Percentiles rank a stretch among this genome's conserved stretches.
Evolutionary conservation across 2,329 filamentous ascomycete genomes (phyloP).

Genomic region (Thelonectria olida): DNA sequence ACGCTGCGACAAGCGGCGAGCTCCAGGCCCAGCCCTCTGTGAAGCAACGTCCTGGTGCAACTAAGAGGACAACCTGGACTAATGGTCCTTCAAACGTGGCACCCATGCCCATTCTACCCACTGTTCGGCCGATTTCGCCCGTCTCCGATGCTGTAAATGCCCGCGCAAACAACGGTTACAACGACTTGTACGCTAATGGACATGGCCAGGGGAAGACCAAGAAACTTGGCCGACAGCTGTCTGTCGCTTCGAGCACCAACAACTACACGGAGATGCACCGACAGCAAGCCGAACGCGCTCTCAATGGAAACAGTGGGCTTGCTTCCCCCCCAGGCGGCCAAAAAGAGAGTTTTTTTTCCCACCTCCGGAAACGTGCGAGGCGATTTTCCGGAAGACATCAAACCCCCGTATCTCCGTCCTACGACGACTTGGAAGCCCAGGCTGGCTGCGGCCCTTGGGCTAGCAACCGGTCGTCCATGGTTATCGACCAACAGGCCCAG

Average conservation of each 20-base stretch:
- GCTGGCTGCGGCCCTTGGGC: conserved; percentile 91
- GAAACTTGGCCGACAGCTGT: conserved; percentile 95
- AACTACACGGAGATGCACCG: conserved; percentile 91
- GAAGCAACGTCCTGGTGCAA: conserved; percentile 57
- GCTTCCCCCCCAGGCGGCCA: conserved; percentile 81
- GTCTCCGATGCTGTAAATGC: conserved; percentile 93
- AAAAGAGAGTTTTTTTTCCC: conserved; percentile 98
- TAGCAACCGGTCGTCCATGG: conserved; percentile 84
- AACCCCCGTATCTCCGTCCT: conserved; percentile 78
- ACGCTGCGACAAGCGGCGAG: conserved; percentile 52
- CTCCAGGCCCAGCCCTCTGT: conserved; percentile 34
- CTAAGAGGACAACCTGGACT: conserved; percentile 93
- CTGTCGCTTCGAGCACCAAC: conserved; percentile 89
- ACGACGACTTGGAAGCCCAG: conserved; percentile 92
- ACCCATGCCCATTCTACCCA: conserved; percentile 95
- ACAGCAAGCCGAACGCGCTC: conserved; percentile 88
- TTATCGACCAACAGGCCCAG: conserved; percentile 69
- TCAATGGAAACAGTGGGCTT: conserved; percentile 82
- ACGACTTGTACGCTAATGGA: conserved; percentile 52
- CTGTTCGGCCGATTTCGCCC: conserved; percentile 94
- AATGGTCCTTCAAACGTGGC: conserved; percentile 82
- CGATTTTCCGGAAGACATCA: conserved; percentile 92
- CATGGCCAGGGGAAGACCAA: conserved; percentile 74
- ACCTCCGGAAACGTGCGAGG: conserved; percentile 91
- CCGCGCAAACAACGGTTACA: conserved; percentile 77